Evolutionary conservation across 176 grass and related monocot genomes (phyloP), one percentile per base, ranked within the genome.

Genomic region (Zoysia japonica): DNA sequence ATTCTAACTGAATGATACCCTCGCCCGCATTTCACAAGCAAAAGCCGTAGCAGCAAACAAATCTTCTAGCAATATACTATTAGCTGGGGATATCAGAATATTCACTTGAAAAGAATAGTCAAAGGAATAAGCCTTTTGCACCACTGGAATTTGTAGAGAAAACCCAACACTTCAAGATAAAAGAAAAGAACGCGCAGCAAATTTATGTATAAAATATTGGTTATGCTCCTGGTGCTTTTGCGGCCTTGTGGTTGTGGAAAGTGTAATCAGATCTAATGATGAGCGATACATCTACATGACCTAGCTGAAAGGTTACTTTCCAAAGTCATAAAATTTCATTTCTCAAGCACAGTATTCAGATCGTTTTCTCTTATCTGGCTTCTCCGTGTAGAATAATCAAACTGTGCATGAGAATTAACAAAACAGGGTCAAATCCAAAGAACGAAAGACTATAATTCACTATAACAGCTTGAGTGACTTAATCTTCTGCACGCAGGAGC

Each of bases 11-110:
- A 44, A 70, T 11, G 61, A 68, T 12, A 62, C 49, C 48, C n/a
- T 38, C 37, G 7, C 52, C 39, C 11, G 11, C 17, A 46, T 82
- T 74, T 65, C 56, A 16, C 14, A 48, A 81, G 16, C 44, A 50
- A 41, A n/a, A 71, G 36, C 11, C 11, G 0, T 17, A 13, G 42
- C 6, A 15, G 9, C 9, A 12, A 65, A 19, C 42, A 61, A 68
- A 79, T 43, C 19, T 65, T 73, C 13, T 65, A 16, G 42, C 10
- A 44, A 11, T 5, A 20, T 17, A 62, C 4, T 44, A 53, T 7
- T 64, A 65, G 7, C 17, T 8, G 39, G 72, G 52, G 85, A 13
- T 15, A 5, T 64, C 51, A 40, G 47, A 63, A 78, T 47, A 78
- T 78, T 71, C 55, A 45, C 9, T 16, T 15, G 36, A 16, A 19